Evolutionary conservation across 1,284 basidiomycete genomes (phyloP).

Genomic region (Melampsora americana): DNA sequence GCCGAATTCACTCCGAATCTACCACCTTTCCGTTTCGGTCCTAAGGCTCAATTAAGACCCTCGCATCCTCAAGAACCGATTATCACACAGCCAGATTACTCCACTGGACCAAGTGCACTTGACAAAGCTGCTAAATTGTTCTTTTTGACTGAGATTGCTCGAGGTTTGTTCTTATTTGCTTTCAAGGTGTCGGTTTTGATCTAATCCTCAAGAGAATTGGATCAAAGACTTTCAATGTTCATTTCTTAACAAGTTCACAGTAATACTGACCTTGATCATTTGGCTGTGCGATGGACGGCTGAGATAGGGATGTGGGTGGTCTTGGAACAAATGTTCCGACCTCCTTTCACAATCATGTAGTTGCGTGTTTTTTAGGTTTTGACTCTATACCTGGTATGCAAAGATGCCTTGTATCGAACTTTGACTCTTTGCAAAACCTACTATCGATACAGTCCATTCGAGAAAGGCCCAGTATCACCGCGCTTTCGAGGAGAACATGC

Average conservation of each 20-base stretch:
- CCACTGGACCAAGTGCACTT: conserved; percentile 74
- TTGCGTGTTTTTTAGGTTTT: conserved; percentile 15
- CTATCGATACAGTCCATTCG: conserved; percentile 66
- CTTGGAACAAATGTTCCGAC: conserved; percentile 77
- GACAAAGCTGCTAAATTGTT: conserved; percentile 95
- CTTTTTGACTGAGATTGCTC: conserved; percentile 97
- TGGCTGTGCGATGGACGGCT: neutral
- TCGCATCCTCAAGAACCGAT: neutral
- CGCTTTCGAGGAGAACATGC: conserved; percentile 99
- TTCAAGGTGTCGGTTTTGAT: conserved; percentile 2
- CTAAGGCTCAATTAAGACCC: neutral
- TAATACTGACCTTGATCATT: neutral
- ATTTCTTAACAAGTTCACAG: neutral
- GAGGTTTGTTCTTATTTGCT: conserved; percentile 63
- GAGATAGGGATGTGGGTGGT: conserved; percentile 93
- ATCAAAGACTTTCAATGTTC: neutral
- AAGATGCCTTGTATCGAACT: conserved; percentile 5
- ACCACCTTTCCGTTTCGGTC: conserved; percentile 33
- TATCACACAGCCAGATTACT: conserved; percentile 54
- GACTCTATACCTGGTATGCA: neutral
- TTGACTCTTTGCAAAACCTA: conserved; percentile 6
- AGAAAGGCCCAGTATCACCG: conserved; percentile 95
- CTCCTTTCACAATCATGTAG: conserved; percentile 91
- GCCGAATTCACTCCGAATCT: conserved; percentile 29
- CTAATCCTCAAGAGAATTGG: conserved; percentile 2